phyloP scores from a whole-genome alignment of 169 alveolate species.

The Cryptosporidium parvum region DNA sequence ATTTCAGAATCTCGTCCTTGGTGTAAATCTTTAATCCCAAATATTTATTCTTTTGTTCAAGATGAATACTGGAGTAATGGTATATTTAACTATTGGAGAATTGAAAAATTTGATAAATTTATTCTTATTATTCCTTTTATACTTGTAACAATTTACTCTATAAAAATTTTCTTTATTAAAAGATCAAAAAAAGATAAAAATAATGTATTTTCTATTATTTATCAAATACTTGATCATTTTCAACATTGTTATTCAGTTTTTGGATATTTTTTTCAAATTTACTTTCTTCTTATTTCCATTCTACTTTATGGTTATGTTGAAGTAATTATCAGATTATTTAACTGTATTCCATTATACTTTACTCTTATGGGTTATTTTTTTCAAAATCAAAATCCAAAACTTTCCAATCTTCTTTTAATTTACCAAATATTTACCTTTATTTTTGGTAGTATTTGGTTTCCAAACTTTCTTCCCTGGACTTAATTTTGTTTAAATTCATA shows the following conservation, averaged over 20 bases:
- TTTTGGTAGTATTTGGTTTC: constrained; percentile 66
- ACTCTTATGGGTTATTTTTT: constrained; percentile 39
- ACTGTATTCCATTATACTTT: constrained; percentile 44
- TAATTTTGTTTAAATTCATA: neutral
- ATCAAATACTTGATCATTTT: neutral
- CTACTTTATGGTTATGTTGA: constrained; percentile 31
- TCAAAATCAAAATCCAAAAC: neutral
- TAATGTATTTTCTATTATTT: neutral
- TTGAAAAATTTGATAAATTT: constrained; percentile 55
- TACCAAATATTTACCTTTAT: constrained; percentile 65
- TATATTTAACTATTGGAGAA: constrained; percentile 44
- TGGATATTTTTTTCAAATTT: constrained; percentile 48
- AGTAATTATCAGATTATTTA: constrained; percentile 37
- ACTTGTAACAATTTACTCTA: constrained; percentile 5
- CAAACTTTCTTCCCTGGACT: constrained; percentile 69
- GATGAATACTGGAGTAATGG: constrained; percentile 52
- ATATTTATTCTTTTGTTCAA: constrained; percentile 59
- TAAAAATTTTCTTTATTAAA: neutral
- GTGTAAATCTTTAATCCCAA: constrained; percentile 32
- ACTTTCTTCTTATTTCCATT: constrained; percentile 35
- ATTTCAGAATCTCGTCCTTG: constrained; percentile 39
- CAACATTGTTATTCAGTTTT: constrained; percentile 1
- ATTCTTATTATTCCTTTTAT: constrained; percentile 10
- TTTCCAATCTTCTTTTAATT: constrained; percentile 2
- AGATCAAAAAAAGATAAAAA: neutral